Base-by-base conservation (phyloP, 2,329 filamentous ascomycete genomes). In the Alternaria sp. region DNA sequence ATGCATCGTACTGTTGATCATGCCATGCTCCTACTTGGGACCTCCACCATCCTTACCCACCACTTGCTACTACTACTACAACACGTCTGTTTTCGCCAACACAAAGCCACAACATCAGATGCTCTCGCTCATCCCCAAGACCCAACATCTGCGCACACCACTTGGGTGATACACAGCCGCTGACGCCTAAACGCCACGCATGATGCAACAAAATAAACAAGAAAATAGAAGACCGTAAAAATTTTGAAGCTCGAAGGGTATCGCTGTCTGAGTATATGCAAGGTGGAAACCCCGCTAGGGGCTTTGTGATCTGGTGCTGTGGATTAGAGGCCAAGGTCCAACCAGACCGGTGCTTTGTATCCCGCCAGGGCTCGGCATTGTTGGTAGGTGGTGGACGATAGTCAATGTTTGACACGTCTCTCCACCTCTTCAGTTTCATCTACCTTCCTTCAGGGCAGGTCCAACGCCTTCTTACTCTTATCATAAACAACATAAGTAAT, bases 401-500 rank as follows among this genome's bases (percentile, higher is more conserved):
- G 32, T 5, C 32, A 14, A 16, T 34, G 12, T 34, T 6, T 2
- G 11, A 14, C 30, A 32, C 12, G 32, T 34, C 9, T 34, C 14
- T 6, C 32, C 14, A 34, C 14, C 32, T 34, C 32, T 34, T 16
- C 5, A 24, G 4, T 6, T 7, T 14, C 32, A 34, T 30, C 16
- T 5, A 7, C 11, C 20, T 26, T 9, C 6, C 16, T n/a, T 77
- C 71, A 80, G 18, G 69, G 73, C 7, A 80, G 60, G 7, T 73
- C 70, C 14, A 80, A 66, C 0, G 69, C 65, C 51, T 77, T 75
- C 62, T 80, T 80, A 20, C 75, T 76, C 55, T 80, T 78, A 66
- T 80, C 78, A 66, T 80, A 80, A 3, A 80, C 78, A 26, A 80
- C 78, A 42, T 79, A 80, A 4, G 78, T 80, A 76, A 99, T 98